Percentiles rank a stretch among this genome's conserved stretches.
Evolutionary conservation across 345 rosid species (phyloP).

Genomic region (Viola odorata): DNA sequence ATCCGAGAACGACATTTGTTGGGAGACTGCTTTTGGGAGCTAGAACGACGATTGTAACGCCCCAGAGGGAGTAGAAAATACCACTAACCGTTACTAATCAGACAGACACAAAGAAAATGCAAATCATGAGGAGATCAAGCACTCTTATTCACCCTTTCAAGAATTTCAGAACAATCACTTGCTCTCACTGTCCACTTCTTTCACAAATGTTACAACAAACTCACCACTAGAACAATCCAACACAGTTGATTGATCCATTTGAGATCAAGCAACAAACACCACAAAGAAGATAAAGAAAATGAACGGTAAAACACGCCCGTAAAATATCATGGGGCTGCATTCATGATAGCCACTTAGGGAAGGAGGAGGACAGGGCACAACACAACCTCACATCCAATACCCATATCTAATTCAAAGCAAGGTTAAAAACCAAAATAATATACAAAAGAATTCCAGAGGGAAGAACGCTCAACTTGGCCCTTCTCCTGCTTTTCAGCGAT

Average conservation of each 20-base stretch:
- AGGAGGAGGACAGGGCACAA: constrained; percentile 78
- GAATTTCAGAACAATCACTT: constrained; percentile 1
- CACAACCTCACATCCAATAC: constrained; percentile 73
- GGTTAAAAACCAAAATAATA: constrained; percentile 5
- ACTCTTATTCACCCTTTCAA: not conserved
- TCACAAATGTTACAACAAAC: constrained; percentile 15
- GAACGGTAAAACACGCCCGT: no score
- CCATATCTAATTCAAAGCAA: constrained; percentile 12
- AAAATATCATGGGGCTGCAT: no score
- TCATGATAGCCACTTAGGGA: constrained; percentile 21
- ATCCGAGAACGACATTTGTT: no score
- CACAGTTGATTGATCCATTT: constrained; percentile 19
- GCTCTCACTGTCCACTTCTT: constrained; percentile 2
- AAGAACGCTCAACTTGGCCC: constrained; percentile 1
- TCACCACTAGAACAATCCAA: not conserved
- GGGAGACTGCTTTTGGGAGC: no score
- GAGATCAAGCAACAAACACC: constrained; percentile 15
- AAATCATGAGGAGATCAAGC: not conserved
- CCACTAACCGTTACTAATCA: no score
- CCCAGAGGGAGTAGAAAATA: no score
- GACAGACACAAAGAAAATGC: no score
- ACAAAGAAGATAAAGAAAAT: not conserved
- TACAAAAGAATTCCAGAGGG: constrained; percentile 6
- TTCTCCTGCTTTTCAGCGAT: constrained; percentile 8
- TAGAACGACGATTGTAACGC: no score